Evolutionary conservation across 768 basidiomycete genomes (phyloP).

Genomic region (Termitomyces titanicus): DNA sequence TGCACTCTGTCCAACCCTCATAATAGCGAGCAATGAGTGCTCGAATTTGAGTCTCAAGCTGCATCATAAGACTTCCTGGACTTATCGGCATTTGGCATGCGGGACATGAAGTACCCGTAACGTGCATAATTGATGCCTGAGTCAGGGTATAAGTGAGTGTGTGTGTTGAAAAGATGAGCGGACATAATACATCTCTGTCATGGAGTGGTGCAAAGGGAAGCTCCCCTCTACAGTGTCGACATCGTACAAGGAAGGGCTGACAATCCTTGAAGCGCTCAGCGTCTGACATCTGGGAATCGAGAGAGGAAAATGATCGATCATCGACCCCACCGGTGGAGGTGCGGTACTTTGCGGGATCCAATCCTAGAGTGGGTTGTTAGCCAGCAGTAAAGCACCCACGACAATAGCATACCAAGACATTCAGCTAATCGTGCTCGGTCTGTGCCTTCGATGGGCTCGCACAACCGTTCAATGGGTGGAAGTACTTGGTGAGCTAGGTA

Average conservation of each 20-base stretch:
- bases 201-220: slow-evolving; percentile 55
- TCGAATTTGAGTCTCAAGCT: slow-evolving; percentile 86
- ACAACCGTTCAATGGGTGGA: slow-evolving; percentile 92
- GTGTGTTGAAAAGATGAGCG: not conserved
- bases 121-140: slow-evolving; percentile 64
- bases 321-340: slow-evolving; percentile 39
- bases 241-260: slow-evolving; percentile 68
- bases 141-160: slow-evolving; percentile 4
- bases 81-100: slow-evolving; percentile 55
- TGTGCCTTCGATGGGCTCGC: slow-evolving; percentile 95
- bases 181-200: slow-evolving; percentile 48
- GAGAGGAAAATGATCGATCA: slow-evolving; percentile 68
- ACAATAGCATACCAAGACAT: slow-evolving; percentile 66
- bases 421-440: slow-evolving; percentile 90
- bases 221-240: slow-evolving; percentile 66
- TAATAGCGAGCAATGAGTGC: slow-evolving; percentile 78
- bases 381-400: not conserved
- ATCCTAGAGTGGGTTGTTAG: slow-evolving; percentile 33
- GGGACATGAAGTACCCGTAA: slow-evolving; percentile 68
- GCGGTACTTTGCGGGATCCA: slow-evolving; percentile 58
- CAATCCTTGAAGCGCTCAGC: slow-evolving; percentile 81
- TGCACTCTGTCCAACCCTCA: slow-evolving; percentile 83
- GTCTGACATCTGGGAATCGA: slow-evolving; percentile 90
- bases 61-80: slow-evolving; percentile 65
- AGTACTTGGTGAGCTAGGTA: slow-evolving; percentile 91